These are phyloP conservation scores for Cerrena zonata DNA, from an alignment of 1,284 basidiomycete species.

Conservation along the genomic window DNA sequence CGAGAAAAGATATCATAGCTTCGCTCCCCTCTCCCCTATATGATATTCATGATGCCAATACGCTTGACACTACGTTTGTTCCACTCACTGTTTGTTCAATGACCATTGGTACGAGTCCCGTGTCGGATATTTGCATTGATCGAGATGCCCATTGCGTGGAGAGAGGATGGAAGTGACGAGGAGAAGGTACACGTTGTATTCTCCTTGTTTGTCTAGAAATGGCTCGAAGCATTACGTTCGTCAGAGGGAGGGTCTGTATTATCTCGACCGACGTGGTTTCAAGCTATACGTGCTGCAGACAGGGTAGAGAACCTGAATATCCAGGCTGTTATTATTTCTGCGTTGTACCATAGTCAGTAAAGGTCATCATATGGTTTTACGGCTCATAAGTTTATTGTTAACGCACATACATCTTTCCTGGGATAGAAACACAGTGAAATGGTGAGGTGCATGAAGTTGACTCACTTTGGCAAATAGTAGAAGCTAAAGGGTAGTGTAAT, in stretches of 20 bases:
- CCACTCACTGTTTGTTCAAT: slow-evolving; percentile 80
- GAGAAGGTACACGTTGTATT: not conserved
- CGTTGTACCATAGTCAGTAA: no score
- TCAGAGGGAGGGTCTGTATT: not conserved
- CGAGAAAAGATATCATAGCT: slow-evolving; percentile 94
- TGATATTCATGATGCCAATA: slow-evolving; percentile 3
- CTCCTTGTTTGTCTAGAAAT: not conserved
- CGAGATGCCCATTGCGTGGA: slow-evolving; percentile 8
- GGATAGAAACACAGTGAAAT: no score
- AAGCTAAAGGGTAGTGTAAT: no score
- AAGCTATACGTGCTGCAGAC: no score
- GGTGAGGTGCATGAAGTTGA: no score
- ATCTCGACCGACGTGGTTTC: no score
- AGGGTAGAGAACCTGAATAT: no score
- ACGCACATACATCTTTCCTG: no score
- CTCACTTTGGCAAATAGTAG: no score
- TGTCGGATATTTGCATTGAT: slow-evolving; percentile 24
- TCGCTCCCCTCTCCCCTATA: slow-evolving; percentile 82
- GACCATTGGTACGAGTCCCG: slow-evolving; percentile 74
- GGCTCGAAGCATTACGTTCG: slow-evolving; percentile 1
- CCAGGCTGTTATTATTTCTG: no score
- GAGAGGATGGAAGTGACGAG: slow-evolving; percentile 34
- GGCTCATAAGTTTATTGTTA: no score
- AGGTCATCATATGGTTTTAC: no score
- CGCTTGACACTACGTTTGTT: not conserved